Base-by-base conservation (phyloP, 805 yeast genomes). In the Vanderwaltozyma tropicalis region DNA sequence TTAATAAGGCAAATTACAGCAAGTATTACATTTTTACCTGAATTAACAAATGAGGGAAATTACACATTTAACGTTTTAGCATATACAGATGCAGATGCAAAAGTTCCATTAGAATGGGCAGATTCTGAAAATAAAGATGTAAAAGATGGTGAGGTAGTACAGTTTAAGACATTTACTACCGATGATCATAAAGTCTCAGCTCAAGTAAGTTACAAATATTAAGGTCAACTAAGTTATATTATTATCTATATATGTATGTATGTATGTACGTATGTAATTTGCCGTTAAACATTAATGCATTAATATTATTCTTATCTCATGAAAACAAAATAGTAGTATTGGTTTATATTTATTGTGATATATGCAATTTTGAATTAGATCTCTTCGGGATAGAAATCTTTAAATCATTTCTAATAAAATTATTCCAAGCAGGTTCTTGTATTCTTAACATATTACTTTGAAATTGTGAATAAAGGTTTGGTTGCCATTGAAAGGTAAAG, bases 1-100 rank as follows among this genome's bases (percentile, higher is more conserved):
- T 78, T 88, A 5, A 76, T 88, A 28, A 72, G 96, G 37, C 96
- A 88, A 49, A 82, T 88, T 36, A 85, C 95, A 0, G 85, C 95
- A 0, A 78, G 92, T 30, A 84, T 83, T 2, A 76, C 95, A 0
- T 86, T 87, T 53, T 66, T 88, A 29, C 97, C 97, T 0, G 70
- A 80, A 18, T 61, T 88, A 21, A 74, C 73, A 10, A 50, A 49
- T 20, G 76, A 70, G 12, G 75, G 69, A 15, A 67, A 68, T 11
- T 76, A 80, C 51, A 83, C 95, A 0, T 86, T 88, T 58, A 86
- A 82, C 50, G 89, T 88, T 1, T 62, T 86, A 37, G 95, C 87
- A 0, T 81, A 80, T 51, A 82, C 95, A 0, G 82, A 80, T 47
- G 78, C 80, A 3, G 64, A 64, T 47, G 73, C 79, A 3, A 69